These are phyloP conservation scores for Graphilbum fragrans DNA, from an alignment of 2,329 filamentous ascomycete species.

Conservation along the genomic window DNA sequence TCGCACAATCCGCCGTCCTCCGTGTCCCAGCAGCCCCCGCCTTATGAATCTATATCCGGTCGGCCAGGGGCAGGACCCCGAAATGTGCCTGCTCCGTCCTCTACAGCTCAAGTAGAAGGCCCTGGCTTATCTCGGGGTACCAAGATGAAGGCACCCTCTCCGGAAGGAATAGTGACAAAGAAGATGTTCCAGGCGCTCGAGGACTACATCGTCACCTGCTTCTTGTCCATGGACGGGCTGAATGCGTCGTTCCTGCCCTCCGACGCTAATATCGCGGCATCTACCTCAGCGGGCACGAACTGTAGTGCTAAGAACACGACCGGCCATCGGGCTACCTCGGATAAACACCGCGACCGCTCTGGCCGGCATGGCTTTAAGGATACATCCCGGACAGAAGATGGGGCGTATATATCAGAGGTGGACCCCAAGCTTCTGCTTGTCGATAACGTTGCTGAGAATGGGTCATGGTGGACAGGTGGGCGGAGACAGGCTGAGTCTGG, in stretches of 20 bases:
- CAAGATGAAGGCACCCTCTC: constrained; percentile 3
- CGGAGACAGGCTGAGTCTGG: constrained; percentile 22
- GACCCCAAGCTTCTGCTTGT: constrained; percentile 65
- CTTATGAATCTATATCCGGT: background rate
- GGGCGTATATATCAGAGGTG: constrained; percentile 37
- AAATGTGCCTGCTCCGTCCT: background rate
- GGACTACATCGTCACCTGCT: constrained; percentile 60
- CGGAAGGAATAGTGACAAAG: constrained; percentile 26
- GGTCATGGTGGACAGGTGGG: constrained; percentile 67
- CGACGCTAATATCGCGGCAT: background rate
- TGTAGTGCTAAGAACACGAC: background rate
- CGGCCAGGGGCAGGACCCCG: background rate
- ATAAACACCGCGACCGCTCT: background rate
- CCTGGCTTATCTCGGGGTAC: no score
- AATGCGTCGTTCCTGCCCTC: constrained; percentile 55
- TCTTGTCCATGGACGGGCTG: constrained; percentile 58
- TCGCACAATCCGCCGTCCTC: background rate
- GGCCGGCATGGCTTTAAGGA: constrained; percentile 15
- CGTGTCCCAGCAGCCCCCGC: background rate
- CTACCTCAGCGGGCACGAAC: background rate
- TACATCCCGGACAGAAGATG: background rate
- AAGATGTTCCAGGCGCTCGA: constrained; percentile 65
- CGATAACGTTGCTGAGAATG: constrained; percentile 70
- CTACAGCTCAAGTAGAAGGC: no score
- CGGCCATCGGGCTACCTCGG: background rate